Conservation (phyloP, 495 filamentous ascomycete genomes). For the Xylona heveae region DNA sequence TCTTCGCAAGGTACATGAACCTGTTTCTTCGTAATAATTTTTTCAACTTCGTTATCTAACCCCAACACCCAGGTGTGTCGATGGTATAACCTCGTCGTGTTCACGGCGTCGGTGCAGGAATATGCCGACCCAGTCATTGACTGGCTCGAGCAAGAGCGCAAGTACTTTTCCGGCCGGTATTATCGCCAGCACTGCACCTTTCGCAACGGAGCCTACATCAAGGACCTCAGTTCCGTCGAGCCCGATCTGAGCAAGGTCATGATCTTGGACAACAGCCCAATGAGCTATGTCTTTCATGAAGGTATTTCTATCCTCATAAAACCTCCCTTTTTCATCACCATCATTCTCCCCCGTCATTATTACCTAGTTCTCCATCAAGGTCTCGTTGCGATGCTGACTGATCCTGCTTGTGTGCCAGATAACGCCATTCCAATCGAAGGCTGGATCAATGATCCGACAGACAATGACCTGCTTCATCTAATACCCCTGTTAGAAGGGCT, state of each 20-base stretch:
- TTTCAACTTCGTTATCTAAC: not conserved
- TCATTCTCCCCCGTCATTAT: too few relatives aligned
- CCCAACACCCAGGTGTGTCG: conserved; percentile 40
- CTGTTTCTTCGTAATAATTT: not conserved
- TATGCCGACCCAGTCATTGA: conserved; percentile 98
- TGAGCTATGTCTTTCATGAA: conserved; percentile 98
- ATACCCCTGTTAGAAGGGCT: conserved; percentile 86
- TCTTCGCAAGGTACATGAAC: conserved; percentile 46
- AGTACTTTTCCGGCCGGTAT: conserved; percentile 80
- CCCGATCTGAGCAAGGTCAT: conserved; percentile 92
- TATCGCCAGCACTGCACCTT: conserved; percentile 95
- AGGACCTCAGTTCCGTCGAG: conserved; percentile 89
- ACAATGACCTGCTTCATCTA: conserved; percentile 76
- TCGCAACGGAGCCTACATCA: conserved; percentile 89
- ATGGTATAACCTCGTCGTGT: conserved; percentile 97
- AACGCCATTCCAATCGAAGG: conserved; percentile 89
- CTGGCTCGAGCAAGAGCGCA: conserved; percentile 91
- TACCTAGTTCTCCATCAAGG: too few relatives aligned
- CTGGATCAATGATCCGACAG: conserved; percentile 81
- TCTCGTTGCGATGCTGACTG: too few relatives aligned
- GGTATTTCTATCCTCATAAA: conserved; percentile 27
- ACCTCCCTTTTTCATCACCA: conserved; percentile 1
- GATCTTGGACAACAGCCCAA: conserved; percentile 94
- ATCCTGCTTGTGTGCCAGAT: too few relatives aligned
- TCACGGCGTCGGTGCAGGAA: conserved; percentile 94